Evolutionary conservation across 139 green algal genomes (phyloP), one percentile per base, ranked within the genome.

Genomic region (Coccomyxa sp.): DNA sequence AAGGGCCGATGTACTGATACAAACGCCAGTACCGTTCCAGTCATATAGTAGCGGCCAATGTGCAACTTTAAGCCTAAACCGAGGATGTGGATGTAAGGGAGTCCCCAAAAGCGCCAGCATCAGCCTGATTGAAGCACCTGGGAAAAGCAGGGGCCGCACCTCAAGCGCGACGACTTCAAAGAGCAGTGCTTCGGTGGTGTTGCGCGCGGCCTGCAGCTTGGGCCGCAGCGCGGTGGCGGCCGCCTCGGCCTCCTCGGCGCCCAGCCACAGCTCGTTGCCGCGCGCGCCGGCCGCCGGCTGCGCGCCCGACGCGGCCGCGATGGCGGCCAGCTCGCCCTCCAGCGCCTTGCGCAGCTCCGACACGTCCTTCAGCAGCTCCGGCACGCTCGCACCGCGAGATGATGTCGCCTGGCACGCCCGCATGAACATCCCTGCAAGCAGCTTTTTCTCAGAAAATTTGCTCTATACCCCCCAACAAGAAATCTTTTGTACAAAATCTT

Each of bases 131-230:
- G 38, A 7, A 51, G 38, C 38, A 51, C 38, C 3, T 7, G 38
- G 38, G 38, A 32, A 23, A 9, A 28, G 25, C 28, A 59, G 28
- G 74, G 17, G 67, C 23, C 74, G 13, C 79, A 94, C 88, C 90
- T 95, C 88, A 0, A 96, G 88, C 14, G 89, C 93, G 68, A 94
- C 81, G 28, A 90, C 88, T 79, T 98, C 95, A 79, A 90, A 92
- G 63, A 98, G 87, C 77, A 97, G 83, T 68, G 79, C 76, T 82
- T 96, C 92, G 51, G 97, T 81, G 16, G 85, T 87, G 32, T 80
- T 83, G 1, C 85, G 83, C 12, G 91, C 92, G 84, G 95, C 95
- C 45, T 91, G 82, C 71, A 98, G 88, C 89, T 96, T 95, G 28
- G 96, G 96, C 63, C 87, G 83, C 68, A 98, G 83, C 0, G 92